Conservation (phyloP, 2,329 filamentous ascomycete species). For the Fusarium vanettenii region DNA sequence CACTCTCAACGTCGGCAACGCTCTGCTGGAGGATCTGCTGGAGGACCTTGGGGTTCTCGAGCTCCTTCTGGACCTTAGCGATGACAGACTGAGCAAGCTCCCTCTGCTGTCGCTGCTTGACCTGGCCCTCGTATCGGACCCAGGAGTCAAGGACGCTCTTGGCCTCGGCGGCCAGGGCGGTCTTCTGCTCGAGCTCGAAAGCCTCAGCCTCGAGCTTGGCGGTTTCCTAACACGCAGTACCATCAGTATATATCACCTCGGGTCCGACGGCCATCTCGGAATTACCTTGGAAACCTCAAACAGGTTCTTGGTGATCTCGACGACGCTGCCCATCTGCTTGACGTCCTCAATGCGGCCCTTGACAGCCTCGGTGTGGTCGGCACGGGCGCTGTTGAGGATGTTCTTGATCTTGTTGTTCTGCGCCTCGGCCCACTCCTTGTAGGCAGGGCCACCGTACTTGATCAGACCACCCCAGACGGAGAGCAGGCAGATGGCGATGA, state of each 20-base stretch:
- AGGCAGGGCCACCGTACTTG: conserved; percentile 93
- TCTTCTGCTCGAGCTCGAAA: conserved; percentile 97
- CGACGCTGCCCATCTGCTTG: conserved; percentile 91
- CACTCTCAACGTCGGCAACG: conserved; percentile 95
- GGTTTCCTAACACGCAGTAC: conserved; percentile 77
- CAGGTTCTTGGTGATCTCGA: conserved; percentile 95
- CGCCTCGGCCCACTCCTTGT: conserved; percentile 89
- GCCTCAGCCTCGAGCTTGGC: conserved; percentile 95
- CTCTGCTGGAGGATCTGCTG: conserved; percentile 99
- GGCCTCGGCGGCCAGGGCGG: conserved; percentile 89
- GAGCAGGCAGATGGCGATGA: conserved; percentile 91
- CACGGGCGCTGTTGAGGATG: conserved; percentile 93
- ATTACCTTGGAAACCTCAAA: conserved; percentile 98
- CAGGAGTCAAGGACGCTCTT: conserved; percentile 97
- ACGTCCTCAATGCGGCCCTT: conserved; percentile 95
- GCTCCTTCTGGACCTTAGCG: conserved; percentile 97
- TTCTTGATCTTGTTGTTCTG: conserved; percentile 94
- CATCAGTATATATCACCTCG: conserved; percentile 32
- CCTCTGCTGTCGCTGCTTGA: conserved; percentile 98
- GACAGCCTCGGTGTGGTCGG: conserved; percentile 95
- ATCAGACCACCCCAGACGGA: conserved; percentile 92
- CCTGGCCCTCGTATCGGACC: conserved; percentile 98
- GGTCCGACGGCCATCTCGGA: conserved; percentile 14
- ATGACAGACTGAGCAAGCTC: conserved; percentile 95
- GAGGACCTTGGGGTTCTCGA: conserved; percentile 96